Conservation (phyloP, 1,284 basidiomycete genomes). For the Naganishia sp. region DNA sequence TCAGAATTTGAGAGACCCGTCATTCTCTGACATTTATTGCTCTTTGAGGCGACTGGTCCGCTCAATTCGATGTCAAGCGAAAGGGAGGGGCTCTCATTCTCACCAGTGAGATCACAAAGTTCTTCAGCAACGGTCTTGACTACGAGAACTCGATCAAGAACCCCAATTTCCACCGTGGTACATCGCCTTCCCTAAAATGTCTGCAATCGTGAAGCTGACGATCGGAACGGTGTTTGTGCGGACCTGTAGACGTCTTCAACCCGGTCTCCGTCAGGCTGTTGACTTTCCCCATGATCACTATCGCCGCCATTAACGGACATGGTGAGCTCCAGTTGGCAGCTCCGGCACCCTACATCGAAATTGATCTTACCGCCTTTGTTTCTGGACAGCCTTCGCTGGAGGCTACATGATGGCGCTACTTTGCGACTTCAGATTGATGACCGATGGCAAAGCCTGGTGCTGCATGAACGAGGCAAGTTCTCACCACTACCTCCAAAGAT, state of each 20-base stretch:
- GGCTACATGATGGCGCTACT: constrained; percentile 76
- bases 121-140: constrained; percentile 87
- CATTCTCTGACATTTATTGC: constrained; percentile 40
- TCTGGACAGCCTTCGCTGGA: constrained; percentile 69
- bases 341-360: neutral
- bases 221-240: constrained; percentile 5
- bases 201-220: neutral
- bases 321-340: constrained; percentile 38
- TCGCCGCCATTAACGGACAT: constrained; percentile 89
- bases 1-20: constrained; percentile 24
- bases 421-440: constrained; percentile 90
- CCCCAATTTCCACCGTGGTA: constrained; percentile 73
- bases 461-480: constrained; percentile 84
- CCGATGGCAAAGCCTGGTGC: constrained; percentile 76
- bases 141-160: constrained; percentile 65
- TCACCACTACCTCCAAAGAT: neutral
- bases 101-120: constrained; percentile 74
- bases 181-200: constrained; percentile 39
- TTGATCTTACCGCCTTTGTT: neutral
- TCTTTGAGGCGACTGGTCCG: constrained; percentile 39
- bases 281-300: constrained; percentile 60
- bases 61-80: constrained; percentile 53
- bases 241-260: constrained; percentile 48
- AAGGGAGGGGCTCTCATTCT: constrained; percentile 73
- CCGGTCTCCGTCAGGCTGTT: constrained; percentile 49